Conservation (phyloP, 331 rosid species). For the Pyrus hybrid region DNA sequence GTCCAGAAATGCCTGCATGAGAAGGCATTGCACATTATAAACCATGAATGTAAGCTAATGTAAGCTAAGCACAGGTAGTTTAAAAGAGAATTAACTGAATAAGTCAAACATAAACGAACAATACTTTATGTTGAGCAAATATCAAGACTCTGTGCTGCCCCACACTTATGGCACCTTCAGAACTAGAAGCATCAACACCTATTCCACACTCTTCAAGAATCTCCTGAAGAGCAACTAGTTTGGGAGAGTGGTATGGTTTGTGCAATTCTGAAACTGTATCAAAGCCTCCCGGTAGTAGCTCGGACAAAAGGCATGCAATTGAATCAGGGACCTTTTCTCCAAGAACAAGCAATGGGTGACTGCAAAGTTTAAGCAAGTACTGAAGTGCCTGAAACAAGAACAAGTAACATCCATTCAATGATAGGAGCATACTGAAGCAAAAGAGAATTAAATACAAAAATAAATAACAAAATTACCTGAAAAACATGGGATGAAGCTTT, state of each 20-base stretch:
- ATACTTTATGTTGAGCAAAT: slow-evolving; percentile 94
- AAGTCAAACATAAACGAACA: slow-evolving; percentile 8
- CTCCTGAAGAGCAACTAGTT: slow-evolving; percentile 91
- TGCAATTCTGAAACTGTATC: slow-evolving; percentile 76
- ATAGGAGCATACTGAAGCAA: not conserved
- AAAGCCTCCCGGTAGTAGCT: slow-evolving; percentile 46
- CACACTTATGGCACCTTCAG: slow-evolving; percentile 49
- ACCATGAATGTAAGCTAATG: slow-evolving; percentile 7
- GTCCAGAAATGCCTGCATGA: slow-evolving; percentile 84
- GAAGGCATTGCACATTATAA: slow-evolving; percentile 13
- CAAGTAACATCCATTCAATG: slow-evolving; percentile 15
- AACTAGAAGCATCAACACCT: slow-evolving; percentile 68
- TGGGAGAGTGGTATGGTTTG: slow-evolving; percentile 83
- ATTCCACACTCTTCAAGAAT: slow-evolving; percentile 97
- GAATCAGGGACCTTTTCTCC: slow-evolving; percentile 72
- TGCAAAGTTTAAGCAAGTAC: slow-evolving; percentile 88
- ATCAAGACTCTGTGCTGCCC: slow-evolving; percentile 98
- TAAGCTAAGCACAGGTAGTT: not conserved
- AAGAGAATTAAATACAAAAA: not conserved
- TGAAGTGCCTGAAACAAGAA: slow-evolving; percentile 74
- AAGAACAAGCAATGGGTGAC: slow-evolving; percentile 88
- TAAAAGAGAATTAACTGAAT: slow-evolving; percentile 1
- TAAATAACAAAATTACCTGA: slow-evolving; percentile 43
- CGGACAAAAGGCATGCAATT: slow-evolving; percentile 42
- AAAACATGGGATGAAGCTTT: slow-evolving; percentile 90